Conservation (phyloP, 306 rosid species). For the Myrica gale region DNA sequence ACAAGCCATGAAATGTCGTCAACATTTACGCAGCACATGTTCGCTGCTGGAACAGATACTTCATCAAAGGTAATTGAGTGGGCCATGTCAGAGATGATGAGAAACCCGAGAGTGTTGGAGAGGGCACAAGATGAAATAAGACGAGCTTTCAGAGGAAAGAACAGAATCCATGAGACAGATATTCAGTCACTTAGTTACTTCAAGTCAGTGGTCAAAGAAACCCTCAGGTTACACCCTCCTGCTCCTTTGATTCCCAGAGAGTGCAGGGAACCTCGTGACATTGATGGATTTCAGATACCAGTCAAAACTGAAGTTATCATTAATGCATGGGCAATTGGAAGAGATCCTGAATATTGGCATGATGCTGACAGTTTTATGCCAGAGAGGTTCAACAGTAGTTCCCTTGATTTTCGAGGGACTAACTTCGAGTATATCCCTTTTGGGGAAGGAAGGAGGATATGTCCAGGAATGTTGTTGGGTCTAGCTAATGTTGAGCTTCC, state of each 20-base stretch:
- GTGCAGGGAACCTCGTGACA: conserved; percentile 24
- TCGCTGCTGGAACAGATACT: conserved; percentile 35
- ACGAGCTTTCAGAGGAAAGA: conserved; percentile 19
- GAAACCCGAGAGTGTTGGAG: conserved; percentile 28
- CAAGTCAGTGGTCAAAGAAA: conserved; percentile 34
- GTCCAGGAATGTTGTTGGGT: conserved; percentile 25
- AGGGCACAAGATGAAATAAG: conserved; percentile 36
- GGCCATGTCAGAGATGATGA: conserved; percentile 37
- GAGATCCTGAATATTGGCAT: conserved; percentile 33
- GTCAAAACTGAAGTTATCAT: conserved; percentile 30
- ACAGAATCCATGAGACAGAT: conserved; percentile 19
- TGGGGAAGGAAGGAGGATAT: conserved; percentile 40
- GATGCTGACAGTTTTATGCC: conserved; percentile 38
- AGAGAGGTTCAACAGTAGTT: conserved; percentile 30
- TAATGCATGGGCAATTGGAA: conserved; percentile 45
- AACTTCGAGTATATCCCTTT: conserved; percentile 33
- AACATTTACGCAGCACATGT: conserved; percentile 27
- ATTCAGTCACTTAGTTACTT: conserved; percentile 21
- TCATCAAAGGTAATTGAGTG: conserved; percentile 31
- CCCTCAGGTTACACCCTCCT: conserved; percentile 41
- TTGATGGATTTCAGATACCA: conserved; percentile 33
- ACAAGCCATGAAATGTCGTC: background rate
- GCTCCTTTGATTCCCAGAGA: conserved; percentile 38
- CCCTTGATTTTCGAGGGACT: conserved; percentile 20
- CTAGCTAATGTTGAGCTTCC: background rate